Evolutionary conservation across 345 rosid genomes (phyloP).

Genomic region (Populus nigra): DNA sequence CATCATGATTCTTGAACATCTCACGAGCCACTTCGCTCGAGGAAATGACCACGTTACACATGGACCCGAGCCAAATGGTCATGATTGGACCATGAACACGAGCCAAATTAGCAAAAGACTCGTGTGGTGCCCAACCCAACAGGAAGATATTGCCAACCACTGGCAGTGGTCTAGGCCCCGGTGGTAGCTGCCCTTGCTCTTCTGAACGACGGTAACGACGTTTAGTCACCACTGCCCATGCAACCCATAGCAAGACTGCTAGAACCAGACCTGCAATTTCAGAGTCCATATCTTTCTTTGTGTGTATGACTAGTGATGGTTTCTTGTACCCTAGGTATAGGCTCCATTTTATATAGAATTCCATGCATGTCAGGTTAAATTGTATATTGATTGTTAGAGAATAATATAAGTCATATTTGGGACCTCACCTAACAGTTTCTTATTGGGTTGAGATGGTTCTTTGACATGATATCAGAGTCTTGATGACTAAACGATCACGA

Average conservation of each 20-base stretch:
- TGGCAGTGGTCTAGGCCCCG: conserved; percentile 67
- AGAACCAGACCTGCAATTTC: conserved; percentile 30
- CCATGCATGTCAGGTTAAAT: no score
- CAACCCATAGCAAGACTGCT: conserved; percentile 37
- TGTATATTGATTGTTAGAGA: no score
- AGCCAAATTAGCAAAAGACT: conserved; percentile 48
- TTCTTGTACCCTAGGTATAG: neutral
- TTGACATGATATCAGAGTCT: no score
- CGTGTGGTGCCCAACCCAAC: conserved; percentile 56
- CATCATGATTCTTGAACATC: conserved; percentile 74
- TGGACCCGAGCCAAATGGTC: conserved; percentile 73
- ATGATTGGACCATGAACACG: conserved; percentile 61
- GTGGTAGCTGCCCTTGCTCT: conserved; percentile 45
- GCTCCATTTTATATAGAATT: neutral
- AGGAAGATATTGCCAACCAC: conserved; percentile 66
- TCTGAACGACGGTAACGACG: conserved; percentile 34
- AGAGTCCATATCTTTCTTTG: conserved; percentile 27
- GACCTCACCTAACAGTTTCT: no score
- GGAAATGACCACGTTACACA: conserved; percentile 69
- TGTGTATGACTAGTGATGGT: neutral
- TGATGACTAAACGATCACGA: no score
- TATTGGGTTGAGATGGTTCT: no score
- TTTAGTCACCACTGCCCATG: conserved; percentile 36
- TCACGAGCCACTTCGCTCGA: conserved; percentile 59
- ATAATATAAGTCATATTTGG: no score